phyloP scores from a whole-genome alignment of 495 filamentous ascomycete genomes.

The Annulohypoxylon stygium region DNA sequence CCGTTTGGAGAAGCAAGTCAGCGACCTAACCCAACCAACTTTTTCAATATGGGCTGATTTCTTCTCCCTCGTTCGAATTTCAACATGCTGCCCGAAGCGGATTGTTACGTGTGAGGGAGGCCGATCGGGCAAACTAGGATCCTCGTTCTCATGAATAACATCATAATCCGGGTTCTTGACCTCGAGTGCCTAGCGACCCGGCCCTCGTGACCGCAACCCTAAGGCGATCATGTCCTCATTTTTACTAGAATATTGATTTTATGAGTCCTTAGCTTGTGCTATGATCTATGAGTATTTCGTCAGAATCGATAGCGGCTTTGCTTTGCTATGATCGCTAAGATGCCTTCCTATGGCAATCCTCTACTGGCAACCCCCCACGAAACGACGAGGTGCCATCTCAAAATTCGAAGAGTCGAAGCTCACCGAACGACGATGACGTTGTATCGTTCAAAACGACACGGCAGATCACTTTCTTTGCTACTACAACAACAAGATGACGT shows the following conservation, averaged over 20 bases:
- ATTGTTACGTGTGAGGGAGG: constrained; percentile 30
- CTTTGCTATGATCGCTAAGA: constrained; percentile 14
- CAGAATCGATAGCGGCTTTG: constrained; percentile 13
- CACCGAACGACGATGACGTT: constrained; percentile 43
- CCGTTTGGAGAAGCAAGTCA: constrained; percentile 25
- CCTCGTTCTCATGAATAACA: constrained; percentile 30
- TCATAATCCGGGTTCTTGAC: constrained; percentile 17
- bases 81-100: constrained; percentile 14
- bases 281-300: constrained; percentile 15
- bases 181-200: constrained; percentile 17
- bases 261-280: constrained; percentile 27
- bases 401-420: constrained; percentile 22
- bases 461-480: constrained; percentile 9
- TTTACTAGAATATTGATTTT: constrained; percentile 27
- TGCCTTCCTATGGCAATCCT: constrained; percentile 25
- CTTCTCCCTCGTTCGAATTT: constrained; percentile 16
- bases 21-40: constrained; percentile 26
- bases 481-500: constrained; percentile 31
- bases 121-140: constrained; percentile 42
- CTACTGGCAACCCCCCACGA: constrained; percentile 33
- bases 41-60: constrained; percentile 45
- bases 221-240: constrained; percentile 38
- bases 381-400: constrained; percentile 7
- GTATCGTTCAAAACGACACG: constrained; percentile 14
- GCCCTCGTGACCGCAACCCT: constrained; percentile 34